phyloP scores from a whole-genome alignment of 2,329 filamentous ascomycete genomes.

The Xylariaceae sp. region DNA sequence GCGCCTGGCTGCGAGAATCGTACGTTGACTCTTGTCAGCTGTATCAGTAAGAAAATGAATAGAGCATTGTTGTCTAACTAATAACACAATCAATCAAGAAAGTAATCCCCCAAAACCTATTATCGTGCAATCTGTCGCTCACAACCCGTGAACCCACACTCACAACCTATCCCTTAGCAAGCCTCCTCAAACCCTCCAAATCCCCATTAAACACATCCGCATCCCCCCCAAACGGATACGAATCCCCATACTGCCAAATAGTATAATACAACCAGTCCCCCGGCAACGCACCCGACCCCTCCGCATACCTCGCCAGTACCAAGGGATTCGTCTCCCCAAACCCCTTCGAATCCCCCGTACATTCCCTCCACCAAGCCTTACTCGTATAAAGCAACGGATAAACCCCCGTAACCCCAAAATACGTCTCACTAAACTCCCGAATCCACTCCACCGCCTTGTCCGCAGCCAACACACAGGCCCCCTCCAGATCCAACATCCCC shows the following conservation, averaged over 20 bases:
- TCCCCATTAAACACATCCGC: conserved; percentile 48
- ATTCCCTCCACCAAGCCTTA: conserved; percentile 49
- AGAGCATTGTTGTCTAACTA: too few species aligned
- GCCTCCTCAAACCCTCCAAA: conserved; percentile 19
- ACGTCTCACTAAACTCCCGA: conserved; percentile 47
- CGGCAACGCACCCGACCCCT: conserved; percentile 41
- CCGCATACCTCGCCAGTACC: conserved; percentile 42
- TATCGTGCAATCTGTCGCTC: too few species aligned
- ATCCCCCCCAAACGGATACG: conserved; percentile 46
- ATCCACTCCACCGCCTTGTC: conserved; percentile 48
- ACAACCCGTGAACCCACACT: not conserved
- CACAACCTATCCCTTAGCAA: conserved; percentile 21
- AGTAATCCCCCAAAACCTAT: too few species aligned
- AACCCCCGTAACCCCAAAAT: conserved; percentile 40
- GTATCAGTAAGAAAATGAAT: too few species aligned
- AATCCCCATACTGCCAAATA: conserved; percentile 50
- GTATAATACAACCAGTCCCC: conserved; percentile 49
- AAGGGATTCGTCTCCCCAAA: conserved; percentile 45
- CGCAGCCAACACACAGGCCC: conserved; percentile 41
- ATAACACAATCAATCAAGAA: too few species aligned
- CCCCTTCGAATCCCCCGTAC: conserved; percentile 45
- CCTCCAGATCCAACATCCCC: conserved; percentile 53
- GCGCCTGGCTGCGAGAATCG: too few species aligned
- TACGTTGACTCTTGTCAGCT: too few species aligned
- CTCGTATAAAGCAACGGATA: conserved; percentile 51